A percentile compares a stretch with the other conserved stretches of the same genome.
Evolutionary conservation across 2,329 filamentous ascomycete species (phyloP).

Genomic region (Cladophialophora yegresii): DNA sequence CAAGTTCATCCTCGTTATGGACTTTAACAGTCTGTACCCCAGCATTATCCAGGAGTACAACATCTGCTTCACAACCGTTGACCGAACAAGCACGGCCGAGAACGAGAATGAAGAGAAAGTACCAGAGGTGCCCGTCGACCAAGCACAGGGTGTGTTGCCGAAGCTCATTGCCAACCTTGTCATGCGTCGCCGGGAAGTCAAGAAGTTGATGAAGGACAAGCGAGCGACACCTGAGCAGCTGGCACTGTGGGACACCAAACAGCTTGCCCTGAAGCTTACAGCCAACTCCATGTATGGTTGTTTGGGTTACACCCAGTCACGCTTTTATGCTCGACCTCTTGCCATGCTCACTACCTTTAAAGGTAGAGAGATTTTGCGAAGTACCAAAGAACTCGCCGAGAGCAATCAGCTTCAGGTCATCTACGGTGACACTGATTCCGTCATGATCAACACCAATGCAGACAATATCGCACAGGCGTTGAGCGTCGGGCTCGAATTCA

Average conservation of each 20-base stretch:
- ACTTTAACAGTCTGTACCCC: conserved; percentile 98
- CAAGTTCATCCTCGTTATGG: conserved; percentile 98
- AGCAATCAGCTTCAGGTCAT: conserved; percentile 90
- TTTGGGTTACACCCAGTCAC: conserved; percentile 92
- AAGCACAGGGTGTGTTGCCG: conserved; percentile 82
- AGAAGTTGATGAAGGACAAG: conserved; percentile 95
- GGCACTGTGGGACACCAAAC: conserved; percentile 96
- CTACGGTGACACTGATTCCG: conserved; percentile 97
- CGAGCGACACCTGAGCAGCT: conserved; percentile 81
- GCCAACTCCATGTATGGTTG: conserved; percentile 99
- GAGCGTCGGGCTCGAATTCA: conserved; percentile 92
- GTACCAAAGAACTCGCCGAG: conserved; percentile 94
- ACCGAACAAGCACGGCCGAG: conserved; percentile 65
- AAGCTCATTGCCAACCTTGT: conserved; percentile 90
- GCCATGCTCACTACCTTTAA: conserved; percentile 97
- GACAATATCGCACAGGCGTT: conserved; percentile 88
- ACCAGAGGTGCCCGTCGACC: conserved; percentile 72
- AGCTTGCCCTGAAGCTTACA: conserved; percentile 92
- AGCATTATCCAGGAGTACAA: conserved; percentile 99
- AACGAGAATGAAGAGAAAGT: conserved; percentile 82
- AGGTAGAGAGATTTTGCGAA: conserved; percentile 92
- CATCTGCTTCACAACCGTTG: conserved; percentile 98
- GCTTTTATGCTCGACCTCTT: conserved; percentile 92
- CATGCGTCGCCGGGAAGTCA: conserved; percentile 83
- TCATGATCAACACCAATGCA: conserved; percentile 99